phyloP scores from a whole-genome alignment of 2,329 filamentous ascomycete genomes.

The Cadophora malorum region DNA sequence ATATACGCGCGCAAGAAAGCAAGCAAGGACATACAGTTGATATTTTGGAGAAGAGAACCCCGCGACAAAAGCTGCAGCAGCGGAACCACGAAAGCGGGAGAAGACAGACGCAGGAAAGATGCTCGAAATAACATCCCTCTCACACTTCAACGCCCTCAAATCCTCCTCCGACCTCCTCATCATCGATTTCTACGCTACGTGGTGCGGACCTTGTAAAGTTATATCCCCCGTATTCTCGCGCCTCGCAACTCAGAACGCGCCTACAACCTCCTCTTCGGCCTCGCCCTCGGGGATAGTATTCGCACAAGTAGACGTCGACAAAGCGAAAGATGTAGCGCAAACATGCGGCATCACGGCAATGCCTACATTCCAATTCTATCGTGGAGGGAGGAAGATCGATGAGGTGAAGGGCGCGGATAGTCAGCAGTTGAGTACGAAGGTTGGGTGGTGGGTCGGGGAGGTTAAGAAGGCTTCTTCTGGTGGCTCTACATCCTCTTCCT shows the following conservation, averaged over 20 bases:
- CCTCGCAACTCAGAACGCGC: slow-evolving; percentile 76
- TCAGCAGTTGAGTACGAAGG: slow-evolving; percentile 65
- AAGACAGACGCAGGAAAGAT: slow-evolving; percentile 27
- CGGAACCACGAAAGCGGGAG: too few species aligned
- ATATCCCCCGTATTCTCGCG: slow-evolving; percentile 88
- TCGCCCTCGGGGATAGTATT: slow-evolving; percentile 67
- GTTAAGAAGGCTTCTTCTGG: too few species aligned
- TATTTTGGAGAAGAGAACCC: too few species aligned
- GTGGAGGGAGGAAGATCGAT: slow-evolving; percentile 72
- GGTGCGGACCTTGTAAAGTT: slow-evolving; percentile 91
- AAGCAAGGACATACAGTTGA: too few species aligned
- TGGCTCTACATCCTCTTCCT: too few species aligned
- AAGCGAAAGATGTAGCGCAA: slow-evolving; percentile 76
- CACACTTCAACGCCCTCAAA: slow-evolving; percentile 43
- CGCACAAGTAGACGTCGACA: slow-evolving; percentile 87
- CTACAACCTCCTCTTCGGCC: slow-evolving; percentile 52
- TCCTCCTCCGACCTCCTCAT: slow-evolving; percentile 37
- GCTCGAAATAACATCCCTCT: slow-evolving; percentile 43
- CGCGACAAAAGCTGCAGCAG: too few species aligned
- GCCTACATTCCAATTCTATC: slow-evolving; percentile 93
- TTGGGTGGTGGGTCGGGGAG: slow-evolving; percentile 40
- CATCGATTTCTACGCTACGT: slow-evolving; percentile 77
- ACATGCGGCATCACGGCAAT: slow-evolving; percentile 82
- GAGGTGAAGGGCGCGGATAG: slow-evolving; percentile 84
- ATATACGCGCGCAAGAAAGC: too few species aligned